Conservation (phyloP, 495 filamentous ascomycete genomes). For the Xylona heveae region DNA sequence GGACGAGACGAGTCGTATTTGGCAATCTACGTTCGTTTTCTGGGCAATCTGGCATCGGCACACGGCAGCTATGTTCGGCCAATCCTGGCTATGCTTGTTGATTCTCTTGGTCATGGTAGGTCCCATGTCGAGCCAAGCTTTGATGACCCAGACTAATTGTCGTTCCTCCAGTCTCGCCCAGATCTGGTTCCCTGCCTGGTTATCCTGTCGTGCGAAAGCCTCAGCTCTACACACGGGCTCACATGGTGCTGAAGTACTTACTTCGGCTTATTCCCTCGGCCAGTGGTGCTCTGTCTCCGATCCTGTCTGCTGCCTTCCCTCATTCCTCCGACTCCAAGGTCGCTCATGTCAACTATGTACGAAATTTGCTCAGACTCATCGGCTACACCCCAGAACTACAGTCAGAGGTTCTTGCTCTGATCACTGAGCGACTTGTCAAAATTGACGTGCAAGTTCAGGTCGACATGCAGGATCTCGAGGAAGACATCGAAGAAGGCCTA, state of each 20-base stretch:
- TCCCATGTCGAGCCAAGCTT: background rate
- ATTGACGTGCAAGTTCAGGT: constrained; percentile 88
- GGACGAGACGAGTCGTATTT: constrained; percentile 65
- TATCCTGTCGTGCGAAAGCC: constrained; percentile 33
- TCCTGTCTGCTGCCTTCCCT: constrained; percentile 49
- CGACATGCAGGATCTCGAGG: constrained; percentile 70
- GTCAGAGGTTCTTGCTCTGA: constrained; percentile 58
- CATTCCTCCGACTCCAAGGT: constrained; percentile 48
- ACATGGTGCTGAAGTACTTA: constrained; percentile 54
- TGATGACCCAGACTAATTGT: background rate
- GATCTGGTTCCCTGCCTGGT: constrained; percentile 34
- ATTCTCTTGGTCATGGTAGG: constrained; percentile 40
- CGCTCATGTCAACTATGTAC: constrained; percentile 52
- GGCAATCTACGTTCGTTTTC: constrained; percentile 54
- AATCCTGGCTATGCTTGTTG: constrained; percentile 60
- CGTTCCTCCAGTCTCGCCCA: constrained; percentile 17
- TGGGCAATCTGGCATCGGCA: constrained; percentile 61
- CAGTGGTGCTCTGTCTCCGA: constrained; percentile 43
- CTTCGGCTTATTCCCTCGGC: constrained; percentile 55
- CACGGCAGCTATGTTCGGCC: constrained; percentile 41
- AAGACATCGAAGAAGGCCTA: constrained; percentile 38
- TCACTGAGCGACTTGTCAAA: constrained; percentile 69
- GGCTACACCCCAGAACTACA: constrained; percentile 62
- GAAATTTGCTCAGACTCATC: constrained; percentile 54
- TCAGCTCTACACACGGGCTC: constrained; percentile 44